Evolutionary conservation across 306 rosid species (phyloP).

Genomic region (Fragaria iinumae): DNA sequence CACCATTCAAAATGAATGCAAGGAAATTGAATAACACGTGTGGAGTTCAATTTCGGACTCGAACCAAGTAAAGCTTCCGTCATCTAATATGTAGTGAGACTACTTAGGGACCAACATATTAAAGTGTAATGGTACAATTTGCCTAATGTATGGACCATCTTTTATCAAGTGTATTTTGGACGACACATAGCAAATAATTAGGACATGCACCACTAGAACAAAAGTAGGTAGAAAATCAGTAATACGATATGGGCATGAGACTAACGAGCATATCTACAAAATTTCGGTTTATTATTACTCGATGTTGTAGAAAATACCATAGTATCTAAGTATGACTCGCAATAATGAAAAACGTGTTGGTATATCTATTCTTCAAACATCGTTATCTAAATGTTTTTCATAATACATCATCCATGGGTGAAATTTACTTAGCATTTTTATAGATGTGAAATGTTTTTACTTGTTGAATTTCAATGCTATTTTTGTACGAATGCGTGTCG

Average conservation of each 20-base stretch:
- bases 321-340: neutral
- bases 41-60: neutral
- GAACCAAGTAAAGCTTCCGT: neutral
- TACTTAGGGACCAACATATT: neutral
- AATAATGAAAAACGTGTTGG: neutral
- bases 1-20: neutral
- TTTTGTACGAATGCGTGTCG: too few relatives aligned
- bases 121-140: neutral
- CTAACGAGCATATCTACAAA: too few relatives aligned
- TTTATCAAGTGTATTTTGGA: neutral
- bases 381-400: neutral
- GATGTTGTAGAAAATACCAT: neutral
- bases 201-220: neutral
- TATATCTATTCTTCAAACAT: neutral
- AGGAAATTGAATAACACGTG: conserved; percentile 1
- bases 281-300: neutral
- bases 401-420: neutral
- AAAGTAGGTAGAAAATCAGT: neutral
- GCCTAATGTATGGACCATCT: neutral
- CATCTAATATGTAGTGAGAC: neutral
- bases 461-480: too few relatives aligned
- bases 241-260: neutral
- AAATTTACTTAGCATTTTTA: too few relatives aligned
- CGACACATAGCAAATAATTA: neutral
- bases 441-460: too few relatives aligned